These are phyloP conservation scores for Rauvolfia tetraphylla DNA, from an alignment of 257 asterid genomes.

Conservation along the genomic window DNA sequence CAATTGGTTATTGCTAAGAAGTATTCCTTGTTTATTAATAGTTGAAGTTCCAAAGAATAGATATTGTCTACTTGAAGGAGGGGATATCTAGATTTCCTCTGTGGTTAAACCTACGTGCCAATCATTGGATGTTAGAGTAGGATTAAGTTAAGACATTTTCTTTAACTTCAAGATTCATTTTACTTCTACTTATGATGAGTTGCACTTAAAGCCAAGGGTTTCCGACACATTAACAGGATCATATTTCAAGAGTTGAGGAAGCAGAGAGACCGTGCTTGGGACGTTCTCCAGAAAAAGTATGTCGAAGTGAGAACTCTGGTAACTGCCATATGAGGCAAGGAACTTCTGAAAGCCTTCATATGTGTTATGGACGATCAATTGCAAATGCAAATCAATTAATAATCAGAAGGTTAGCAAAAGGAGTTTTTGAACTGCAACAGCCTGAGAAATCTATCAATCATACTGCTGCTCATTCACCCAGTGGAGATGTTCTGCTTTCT, in stretches of 20 bases:
- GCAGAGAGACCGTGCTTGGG: slow-evolving; percentile 18
- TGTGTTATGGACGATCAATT: slow-evolving; percentile 18
- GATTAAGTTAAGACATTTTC: neutral
- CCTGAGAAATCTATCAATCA: slow-evolving; percentile 22
- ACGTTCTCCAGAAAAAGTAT: slow-evolving; percentile 25
- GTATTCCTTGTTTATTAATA: neutral
- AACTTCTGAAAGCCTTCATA: slow-evolving; percentile 8
- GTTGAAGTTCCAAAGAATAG: neutral
- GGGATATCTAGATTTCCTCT: neutral
- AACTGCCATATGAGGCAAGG: slow-evolving; percentile 15
- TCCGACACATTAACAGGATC: slow-evolving; percentile 24
- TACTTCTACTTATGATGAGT: neutral
- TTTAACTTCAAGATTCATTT: neutral
- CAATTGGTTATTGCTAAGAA: neutral
- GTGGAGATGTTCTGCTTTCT: slow-evolving; percentile 19
- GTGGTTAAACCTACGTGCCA: neutral
- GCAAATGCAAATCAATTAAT: slow-evolving; percentile 22
- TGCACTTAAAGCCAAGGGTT: neutral
- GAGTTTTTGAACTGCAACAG: slow-evolving; percentile 27
- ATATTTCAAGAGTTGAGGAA: slow-evolving; percentile 20
- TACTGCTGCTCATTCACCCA: slow-evolving; percentile 8
- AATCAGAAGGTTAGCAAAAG: slow-evolving; percentile 28
- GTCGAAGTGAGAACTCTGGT: slow-evolving; percentile 13
- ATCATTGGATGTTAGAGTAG: no score
- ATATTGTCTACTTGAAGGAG: neutral